A percentile compares a stretch with the other conserved stretches of the same genome.
These are phyloP conservation scores for Mycena belliarum DNA, from an alignment of 768 basidiomycete genomes.

Conservation along the genomic window DNA sequence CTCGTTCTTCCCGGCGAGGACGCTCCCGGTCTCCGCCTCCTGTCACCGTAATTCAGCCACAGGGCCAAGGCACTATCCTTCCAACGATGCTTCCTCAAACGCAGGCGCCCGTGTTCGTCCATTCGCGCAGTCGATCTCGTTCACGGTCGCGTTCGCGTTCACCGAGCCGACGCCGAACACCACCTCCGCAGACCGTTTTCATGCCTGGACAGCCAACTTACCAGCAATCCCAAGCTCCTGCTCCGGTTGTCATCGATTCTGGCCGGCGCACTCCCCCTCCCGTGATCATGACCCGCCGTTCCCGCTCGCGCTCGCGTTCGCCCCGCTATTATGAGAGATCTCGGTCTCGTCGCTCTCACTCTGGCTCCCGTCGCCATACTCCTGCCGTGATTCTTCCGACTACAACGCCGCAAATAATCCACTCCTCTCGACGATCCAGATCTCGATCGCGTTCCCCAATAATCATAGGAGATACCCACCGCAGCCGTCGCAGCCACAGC, in stretches of 20 bases:
- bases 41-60: constrained; percentile 1
- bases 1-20: not conserved
- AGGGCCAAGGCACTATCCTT: not conserved
- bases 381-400: not conserved
- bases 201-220: no score
- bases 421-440: constrained; percentile 16
- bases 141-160: not conserved
- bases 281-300: not conserved
- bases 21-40: not conserved
- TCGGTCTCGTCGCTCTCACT: constrained; percentile 9
- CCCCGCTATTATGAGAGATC: not conserved
- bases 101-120: not conserved
- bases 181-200: no score
- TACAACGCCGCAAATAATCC: not conserved
- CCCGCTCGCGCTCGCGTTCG: not conserved
- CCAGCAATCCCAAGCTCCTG: no score
- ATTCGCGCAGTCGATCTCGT: not conserved
- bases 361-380: not conserved
- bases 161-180: no score
- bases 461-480: not conserved
- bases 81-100: not conserved
- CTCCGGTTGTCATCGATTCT: no score
- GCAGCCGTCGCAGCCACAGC: not conserved
- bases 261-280: no score
- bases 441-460: constrained; percentile 23